phyloP scores from a whole-genome alignment of 345 rosid species.

The Eucalyptus curtisii region DNA sequence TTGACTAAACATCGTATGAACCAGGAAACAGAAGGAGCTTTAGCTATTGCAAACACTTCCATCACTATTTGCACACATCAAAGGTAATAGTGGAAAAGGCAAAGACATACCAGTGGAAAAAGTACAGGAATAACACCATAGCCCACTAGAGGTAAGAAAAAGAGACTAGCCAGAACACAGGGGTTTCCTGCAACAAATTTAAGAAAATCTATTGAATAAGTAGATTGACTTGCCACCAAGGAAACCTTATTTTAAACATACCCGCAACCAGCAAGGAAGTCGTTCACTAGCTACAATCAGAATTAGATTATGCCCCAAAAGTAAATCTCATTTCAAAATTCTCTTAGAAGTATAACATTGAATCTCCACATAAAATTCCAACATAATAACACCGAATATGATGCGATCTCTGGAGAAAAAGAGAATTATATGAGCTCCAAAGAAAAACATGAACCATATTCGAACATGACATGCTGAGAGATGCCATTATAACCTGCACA shows the following conservation, averaged over 20 bases:
- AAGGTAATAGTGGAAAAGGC: neutral
- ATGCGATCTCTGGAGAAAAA: too few species aligned
- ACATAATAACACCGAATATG: neutral
- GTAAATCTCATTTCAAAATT: neutral
- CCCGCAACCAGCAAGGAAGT: neutral
- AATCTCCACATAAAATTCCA: neutral
- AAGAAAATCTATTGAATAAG: neutral
- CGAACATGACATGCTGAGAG: too few species aligned
- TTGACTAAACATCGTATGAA: neutral
- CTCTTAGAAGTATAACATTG: neutral
- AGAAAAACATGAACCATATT: too few species aligned
- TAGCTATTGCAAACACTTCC: neutral
- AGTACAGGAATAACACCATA: conserved; percentile 85
- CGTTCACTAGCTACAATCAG: neutral
- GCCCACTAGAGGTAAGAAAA: conserved; percentile 81
- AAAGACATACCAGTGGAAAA: conserved; percentile 65
- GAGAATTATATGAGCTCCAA: too few species aligned
- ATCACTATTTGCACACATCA: neutral
- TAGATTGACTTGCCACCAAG: neutral
- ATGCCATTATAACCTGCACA: too few species aligned
- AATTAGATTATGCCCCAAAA: neutral
- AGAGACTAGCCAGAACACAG: conserved; percentile 80
- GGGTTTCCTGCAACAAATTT: conserved; percentile 70
- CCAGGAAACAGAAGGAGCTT: neutral
- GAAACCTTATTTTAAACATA: neutral